Evolutionary conservation across 2,329 filamentous ascomycete genomes (phyloP), one percentile per base, ranked within the genome.

Genomic region (Diaporthe destruens): DNA sequence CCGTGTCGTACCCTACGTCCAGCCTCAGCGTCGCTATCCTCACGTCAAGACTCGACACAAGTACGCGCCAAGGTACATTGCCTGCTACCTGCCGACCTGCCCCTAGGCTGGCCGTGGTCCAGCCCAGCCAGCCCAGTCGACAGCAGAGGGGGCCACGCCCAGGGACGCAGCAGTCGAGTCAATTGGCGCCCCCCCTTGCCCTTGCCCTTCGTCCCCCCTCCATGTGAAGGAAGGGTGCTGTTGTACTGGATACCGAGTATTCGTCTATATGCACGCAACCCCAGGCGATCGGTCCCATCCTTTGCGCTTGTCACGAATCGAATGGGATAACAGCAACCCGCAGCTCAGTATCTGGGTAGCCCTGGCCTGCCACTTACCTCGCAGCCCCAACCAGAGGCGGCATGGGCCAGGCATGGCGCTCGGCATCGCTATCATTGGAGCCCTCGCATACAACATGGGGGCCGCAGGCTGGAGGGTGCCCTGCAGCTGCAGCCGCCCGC

Each of bases 291-390:
- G 54, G 72, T 54, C 69, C 63, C 54, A 47, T 55, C 34, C 53
- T 23, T 32, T 23, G 25, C 32, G 23, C 42, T 12, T 47, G 56
- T 16, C 47, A 39, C 12, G 29, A 29, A 49, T n/a, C 44, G 20
- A 49, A 29, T 42, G 18, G 23, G 47, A 61, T 36, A n/a, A 18
- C 14, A 42, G 14, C 14, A n/a, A n/a, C 36, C 6, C 29, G 9
- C 61, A 55, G 25, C 34, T 39, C 18, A 44, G 55, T 14, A 34
- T 66, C 72, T 69, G 70, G 72, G 70, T 61, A 51, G 66, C 65
- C 72, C 72, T 67, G 70, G 72, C 72, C 72, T 72, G 72, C 69
- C 72, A 72, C 42, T 39, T 69, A 3, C 57, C 57, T 44, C 65
- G 51, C 47, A 54, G 36, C 49, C 56, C 53, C n/a, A 56, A 36